Conservation (phyloP, 1,284 basidiomycete genomes). For the Testicularia cyperi region DNA sequence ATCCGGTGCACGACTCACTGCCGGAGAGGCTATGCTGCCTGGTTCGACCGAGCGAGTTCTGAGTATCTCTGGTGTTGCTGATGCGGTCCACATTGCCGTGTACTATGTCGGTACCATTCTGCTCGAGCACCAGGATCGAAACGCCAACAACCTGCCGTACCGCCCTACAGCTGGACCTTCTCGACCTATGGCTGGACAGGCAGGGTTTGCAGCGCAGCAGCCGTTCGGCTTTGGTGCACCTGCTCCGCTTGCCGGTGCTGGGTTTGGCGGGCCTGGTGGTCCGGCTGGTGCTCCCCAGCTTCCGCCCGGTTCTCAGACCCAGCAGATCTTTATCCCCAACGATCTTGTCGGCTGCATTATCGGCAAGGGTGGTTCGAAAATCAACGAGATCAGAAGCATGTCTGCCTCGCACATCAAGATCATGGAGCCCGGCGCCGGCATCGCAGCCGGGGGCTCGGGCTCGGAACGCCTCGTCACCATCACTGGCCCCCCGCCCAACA, state of each 20-base stretch:
- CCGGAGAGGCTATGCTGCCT: conserved; percentile 95
- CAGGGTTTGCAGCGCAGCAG: conserved; percentile 14
- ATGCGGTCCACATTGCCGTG: conserved; percentile 98
- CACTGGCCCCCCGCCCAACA: conserved; percentile 80
- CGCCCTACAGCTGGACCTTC: conserved; percentile 53
- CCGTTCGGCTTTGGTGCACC: conserved; percentile 26
- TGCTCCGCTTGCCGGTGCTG: conserved; percentile 10
- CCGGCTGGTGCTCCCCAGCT: conserved; percentile 62
- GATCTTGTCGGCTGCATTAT: conserved; percentile 97
- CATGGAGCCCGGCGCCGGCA: conserved; percentile 75
- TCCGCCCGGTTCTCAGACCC: conserved; percentile 72
- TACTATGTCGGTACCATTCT: conserved; percentile 98
- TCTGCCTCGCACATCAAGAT: conserved; percentile 95
- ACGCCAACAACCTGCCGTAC: conserved; percentile 59
- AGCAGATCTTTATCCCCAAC: conserved; percentile 98
- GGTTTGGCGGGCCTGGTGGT: conserved; percentile 9
- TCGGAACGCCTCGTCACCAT: conserved; percentile 62
- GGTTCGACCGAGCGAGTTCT: conserved; percentile 92
- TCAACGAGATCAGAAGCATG: conserved; percentile 96
- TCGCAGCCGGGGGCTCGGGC: conserved; percentile 60
- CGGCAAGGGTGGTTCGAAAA: conserved; percentile 96
- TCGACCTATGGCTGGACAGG: conserved; percentile 2
- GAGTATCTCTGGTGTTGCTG: conserved; percentile 97
- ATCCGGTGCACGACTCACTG: conserved; percentile 90
- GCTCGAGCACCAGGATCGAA: conserved; percentile 81